Percentiles rank a stretch among this genome's conserved stretches.
Evolutionary conservation across 2,329 filamentous ascomycete genomes (phyloP).

Genomic region (Ophiosphaerella narmari): DNA sequence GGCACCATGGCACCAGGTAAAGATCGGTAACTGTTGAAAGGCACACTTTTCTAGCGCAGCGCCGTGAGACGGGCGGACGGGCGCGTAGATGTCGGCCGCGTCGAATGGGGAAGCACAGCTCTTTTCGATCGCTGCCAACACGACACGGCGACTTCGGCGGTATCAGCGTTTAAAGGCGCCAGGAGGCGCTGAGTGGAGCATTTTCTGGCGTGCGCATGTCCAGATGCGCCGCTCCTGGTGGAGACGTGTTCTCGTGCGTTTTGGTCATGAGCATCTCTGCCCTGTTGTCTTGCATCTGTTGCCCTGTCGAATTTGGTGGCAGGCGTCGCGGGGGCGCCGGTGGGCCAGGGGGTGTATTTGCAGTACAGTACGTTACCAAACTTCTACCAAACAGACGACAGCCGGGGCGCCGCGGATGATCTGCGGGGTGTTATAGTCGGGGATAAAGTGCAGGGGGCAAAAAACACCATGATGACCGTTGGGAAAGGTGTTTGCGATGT

Average conservation of each 20-base stretch:
- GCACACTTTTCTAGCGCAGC: conserved; percentile 5
- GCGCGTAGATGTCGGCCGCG: background rate
- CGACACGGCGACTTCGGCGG: background rate
- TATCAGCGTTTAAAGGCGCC: background rate
- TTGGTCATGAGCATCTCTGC: too few relatives aligned
- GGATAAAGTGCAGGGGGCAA: conserved; percentile 1
- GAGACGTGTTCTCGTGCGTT: too few relatives aligned
- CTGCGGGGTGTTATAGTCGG: background rate
- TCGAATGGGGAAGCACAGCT: background rate
- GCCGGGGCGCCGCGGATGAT: background rate
- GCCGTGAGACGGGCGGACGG: background rate
- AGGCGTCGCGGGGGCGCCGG: too few relatives aligned
- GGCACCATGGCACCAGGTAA: background rate
- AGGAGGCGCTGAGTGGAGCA: background rate
- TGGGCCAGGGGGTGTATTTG: too few relatives aligned
- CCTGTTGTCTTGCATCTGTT: too few relatives aligned
- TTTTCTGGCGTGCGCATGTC: background rate
- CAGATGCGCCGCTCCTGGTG: too few relatives aligned
- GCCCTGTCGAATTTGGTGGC: too few relatives aligned
- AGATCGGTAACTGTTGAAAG: background rate
- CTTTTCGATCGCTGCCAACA: background rate
- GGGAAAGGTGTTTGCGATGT: background rate
- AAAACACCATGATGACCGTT: background rate
- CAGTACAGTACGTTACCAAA: too few relatives aligned
- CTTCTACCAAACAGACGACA: too few relatives aligned